Conservation (phyloP, 2,329 filamentous ascomycete species). For the Taxawa tesnikishii region DNA sequence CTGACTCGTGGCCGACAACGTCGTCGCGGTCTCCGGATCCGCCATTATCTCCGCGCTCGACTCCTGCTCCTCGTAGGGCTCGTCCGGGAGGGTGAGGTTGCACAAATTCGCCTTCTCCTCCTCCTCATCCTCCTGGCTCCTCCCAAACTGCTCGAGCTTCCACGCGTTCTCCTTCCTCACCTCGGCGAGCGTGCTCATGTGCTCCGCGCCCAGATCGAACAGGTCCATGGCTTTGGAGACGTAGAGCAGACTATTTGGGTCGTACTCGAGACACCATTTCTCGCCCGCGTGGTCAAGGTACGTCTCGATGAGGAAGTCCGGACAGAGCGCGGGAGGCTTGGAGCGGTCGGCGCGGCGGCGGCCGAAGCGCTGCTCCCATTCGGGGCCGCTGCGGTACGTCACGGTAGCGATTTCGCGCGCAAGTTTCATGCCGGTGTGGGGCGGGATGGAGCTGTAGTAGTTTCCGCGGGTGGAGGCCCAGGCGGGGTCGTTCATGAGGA, state of each 20-base stretch:
- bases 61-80: slow-evolving; percentile 80
- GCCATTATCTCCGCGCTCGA: slow-evolving; percentile 26
- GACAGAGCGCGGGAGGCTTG: slow-evolving; percentile 85
- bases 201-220: slow-evolving; percentile 72
- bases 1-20: slow-evolving; percentile 7
- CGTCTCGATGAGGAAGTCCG: slow-evolving; percentile 94
- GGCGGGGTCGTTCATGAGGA: slow-evolving; percentile 97
- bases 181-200: slow-evolving; percentile 50
- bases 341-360: slow-evolving; percentile 72
- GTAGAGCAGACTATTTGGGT: slow-evolving; percentile 89
- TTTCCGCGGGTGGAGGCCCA: slow-evolving; percentile 76
- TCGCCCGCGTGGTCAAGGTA: slow-evolving; percentile 97
- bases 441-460: slow-evolving; percentile 70
- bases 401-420: slow-evolving; percentile 95
- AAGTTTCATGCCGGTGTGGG: slow-evolving; percentile 95
- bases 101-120: slow-evolving; percentile 42
- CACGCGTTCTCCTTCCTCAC: slow-evolving; percentile 50
- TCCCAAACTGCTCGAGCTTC: slow-evolving; percentile 39
- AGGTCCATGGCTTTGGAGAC: slow-evolving; percentile 98
- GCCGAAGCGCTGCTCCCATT: slow-evolving; percentile 95
- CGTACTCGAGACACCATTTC: slow-evolving; percentile 95
- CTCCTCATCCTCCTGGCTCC: slow-evolving; percentile 8
- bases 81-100: slow-evolving; percentile 68
- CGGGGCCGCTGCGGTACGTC: slow-evolving; percentile 89
- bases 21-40: slow-evolving; percentile 15